Base-by-base conservation (phyloP, 371 early-diverging fungal genomes). In the Lichtheimia hyalospora region DNA sequence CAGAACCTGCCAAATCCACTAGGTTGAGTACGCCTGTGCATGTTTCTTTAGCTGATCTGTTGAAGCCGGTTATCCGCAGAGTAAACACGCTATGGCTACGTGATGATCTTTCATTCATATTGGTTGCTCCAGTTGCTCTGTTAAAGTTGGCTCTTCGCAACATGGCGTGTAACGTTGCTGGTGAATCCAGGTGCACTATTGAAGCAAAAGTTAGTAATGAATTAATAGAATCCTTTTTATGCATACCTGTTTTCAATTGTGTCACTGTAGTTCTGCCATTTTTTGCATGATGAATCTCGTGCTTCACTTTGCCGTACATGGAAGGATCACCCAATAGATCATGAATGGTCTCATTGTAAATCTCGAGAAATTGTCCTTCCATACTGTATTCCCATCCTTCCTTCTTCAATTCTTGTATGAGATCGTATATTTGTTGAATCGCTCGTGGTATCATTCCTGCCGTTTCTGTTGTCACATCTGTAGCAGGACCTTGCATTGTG, bases 1-100 rank as follows among this genome's bases (percentile, higher is more conserved):
- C 99, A 8, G 93, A 93, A 18, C 99, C 99, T 12, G 99, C 99
- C 53, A 99, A 71, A 70, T 99, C 99, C 51, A 99, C 93, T 63
- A 99, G 78, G 61, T 94, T 94, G 27, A 99, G 80, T 13, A 87
- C 77, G 3, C 98, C 97, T 20, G 79, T 70, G n/a, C 81, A 80
- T 6, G 68, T 67, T 71, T 96, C 95, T n/a, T 82, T 84, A 0
- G 92, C 91, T 10, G 83, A 58, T 0, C 73, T 24, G 71, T 97
- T 96, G 28, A 62, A 64, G 39, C 97, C 96, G 3, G 77, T 66
- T 1, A 98, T 65, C 12, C 87, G 82, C 23, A 99, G 72, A 10
- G 90, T 92, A 63, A 96, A 96, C 16, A 96, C 94, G 63, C 91
- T 89, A 76, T 99, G 99, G 56, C 94, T 94, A 62, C 99, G 84